phyloP scores from a whole-genome alignment of 768 basidiomycete genomes.

The Boletus sensibilis region DNA sequence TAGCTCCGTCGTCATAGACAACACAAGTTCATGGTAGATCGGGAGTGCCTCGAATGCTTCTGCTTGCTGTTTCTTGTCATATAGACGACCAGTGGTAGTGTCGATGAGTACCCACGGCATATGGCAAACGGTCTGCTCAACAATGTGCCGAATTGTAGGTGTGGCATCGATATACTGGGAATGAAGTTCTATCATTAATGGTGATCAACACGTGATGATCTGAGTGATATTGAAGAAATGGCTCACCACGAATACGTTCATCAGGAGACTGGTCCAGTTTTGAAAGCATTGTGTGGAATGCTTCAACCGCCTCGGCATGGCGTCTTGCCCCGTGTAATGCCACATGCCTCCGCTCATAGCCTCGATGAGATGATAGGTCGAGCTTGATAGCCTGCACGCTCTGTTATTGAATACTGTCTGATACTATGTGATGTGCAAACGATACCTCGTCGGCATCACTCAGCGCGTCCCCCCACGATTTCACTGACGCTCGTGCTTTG shows the following conservation, averaged over 20 bases:
- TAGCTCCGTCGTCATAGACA: background rate
- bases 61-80: background rate
- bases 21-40: background rate
- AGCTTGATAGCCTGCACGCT: background rate
- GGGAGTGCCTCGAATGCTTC: background rate
- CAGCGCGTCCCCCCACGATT: background rate
- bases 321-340: too few relatives aligned
- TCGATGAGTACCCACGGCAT: background rate
- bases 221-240: background rate
- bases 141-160: background rate
- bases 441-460: background rate
- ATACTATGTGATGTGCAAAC: background rate
- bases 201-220: background rate
- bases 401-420: background rate
- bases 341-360: background rate
- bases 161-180: background rate
- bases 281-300: background rate
- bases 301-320: background rate
- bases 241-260: background rate
- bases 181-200: background rate
- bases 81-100: background rate
- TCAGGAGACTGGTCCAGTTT: background rate
- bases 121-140: background rate
- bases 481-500: background rate
- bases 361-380: background rate